Evolutionary conservation across 768 basidiomycete genomes (phyloP), one percentile per base, ranked within the genome.

Genomic region (Russula compacta): DNA sequence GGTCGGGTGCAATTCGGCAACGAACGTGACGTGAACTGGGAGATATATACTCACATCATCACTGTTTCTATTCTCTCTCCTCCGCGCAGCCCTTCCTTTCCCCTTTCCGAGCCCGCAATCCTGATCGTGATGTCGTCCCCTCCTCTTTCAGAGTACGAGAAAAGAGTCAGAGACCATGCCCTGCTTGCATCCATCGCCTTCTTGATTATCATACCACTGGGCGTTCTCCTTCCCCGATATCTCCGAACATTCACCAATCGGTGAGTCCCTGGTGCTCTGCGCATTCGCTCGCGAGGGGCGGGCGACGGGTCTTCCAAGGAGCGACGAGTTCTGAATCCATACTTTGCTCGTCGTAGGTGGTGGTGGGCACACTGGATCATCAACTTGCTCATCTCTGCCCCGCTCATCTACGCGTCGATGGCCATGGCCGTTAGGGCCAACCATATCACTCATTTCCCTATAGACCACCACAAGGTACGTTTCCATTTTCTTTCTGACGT

Each of bases 391-490:
- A 64, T 85, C 42, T 71, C 83, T 4, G 78, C 74, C 6, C 83
- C 83, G 11, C 68, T 85, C 56, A 82, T 86, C 67, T 73, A 79
- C 38, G 72, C 75, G 2, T 83, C 81, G 17, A 79, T 77, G 73
- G 71, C 73, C 1, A 60, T 75, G 48, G 84, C 81, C 2, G 11
- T 33, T 2, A 17, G 9, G 10, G 56, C 52, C 33, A 0, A 3
- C 8, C 0, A 53, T 0, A 2, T 53, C 12, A 35, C 38, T 3
- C 19, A 19, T 9, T 1, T 0, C 1, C 64, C 46, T n/a, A 59
- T 63, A 50, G 79, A 82, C 64, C 71, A 76, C 4, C 84, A 78
- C 68, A 71, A 70, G 63, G 71, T 69, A 29, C 12, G 61, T 44
- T 11, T 36, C 2, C 2, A 29, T 29, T 29, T 29, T 3, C 24